Base-by-base conservation (phyloP, 2,329 filamentous ascomycete species). In the Scedosporium apiospermum region DNA sequence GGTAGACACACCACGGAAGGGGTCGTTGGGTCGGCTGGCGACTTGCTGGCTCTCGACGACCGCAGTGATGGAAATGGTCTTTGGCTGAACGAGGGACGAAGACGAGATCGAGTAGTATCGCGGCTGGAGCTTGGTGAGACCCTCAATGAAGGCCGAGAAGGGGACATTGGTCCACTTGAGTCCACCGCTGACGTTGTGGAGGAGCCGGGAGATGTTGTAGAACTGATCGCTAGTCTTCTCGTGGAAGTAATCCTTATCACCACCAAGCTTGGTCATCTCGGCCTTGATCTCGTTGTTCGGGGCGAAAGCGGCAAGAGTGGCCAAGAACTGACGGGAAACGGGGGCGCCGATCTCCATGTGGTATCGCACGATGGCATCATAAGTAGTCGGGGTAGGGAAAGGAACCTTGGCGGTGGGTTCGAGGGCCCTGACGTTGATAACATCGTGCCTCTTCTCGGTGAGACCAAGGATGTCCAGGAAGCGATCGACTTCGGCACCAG, bases 31-130 rank as follows among this genome's bases (percentile, higher is more conserved):
- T 58, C 91, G 88, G 67, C 90, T 90, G 21, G 91, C 87, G 66
- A 96, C 84, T 64, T 85, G 77, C 68, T 92, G 83, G 12, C 88
- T 91, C 74, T 98, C 95, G 64, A 99, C 93, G 49, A 98, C 89
- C 63, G 93, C 93, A 16, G 95, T 99, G 70, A 99, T 89, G 65
- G 95, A 91, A 67, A 99, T 92, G 79, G 92, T 93, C 77, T 96
- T 88, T 73, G 95, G 93, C 73, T 99, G 93, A 16, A 96, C 93
- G 7, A 92, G 75, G 6, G 95, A 97, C 0, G 95, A 98, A 1
- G 96, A 99, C 2, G 95, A 99, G 75, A 99, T 99, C 59, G 96
- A 99, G 80, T 99, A 99, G 82, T 98, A 99, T 59, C 95, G 91
- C 46, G 95, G 93, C 76, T 99, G 95, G 63, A 99, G 86, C 81